Evolutionary conservation across 2,329 filamentous ascomycete species (phyloP), one percentile per base, ranked within the genome.

Genomic region (Microsporum canis): DNA sequence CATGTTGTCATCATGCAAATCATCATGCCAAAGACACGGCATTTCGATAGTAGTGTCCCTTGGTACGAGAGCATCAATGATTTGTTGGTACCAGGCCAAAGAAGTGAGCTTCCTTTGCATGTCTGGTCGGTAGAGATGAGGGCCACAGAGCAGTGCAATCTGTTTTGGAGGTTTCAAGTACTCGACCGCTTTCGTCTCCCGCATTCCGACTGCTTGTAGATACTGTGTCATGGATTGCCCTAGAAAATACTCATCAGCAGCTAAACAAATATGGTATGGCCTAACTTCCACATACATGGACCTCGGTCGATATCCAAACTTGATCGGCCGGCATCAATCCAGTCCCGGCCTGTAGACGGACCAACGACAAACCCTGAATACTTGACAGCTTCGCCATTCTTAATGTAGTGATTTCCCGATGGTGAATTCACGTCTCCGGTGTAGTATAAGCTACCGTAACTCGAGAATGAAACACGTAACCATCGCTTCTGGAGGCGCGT

Each of bases 1-100:
- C 56, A 73, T 63, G 61, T 71, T 71, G 17, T 69, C 67, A 64
- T 66, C 62, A 56, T 71, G 68, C 38, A 71, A 60, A 66, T 71
- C 67, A 14, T 39, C 8, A 41, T 58, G 56, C 68, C 70, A 72
- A 59, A 71, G 65, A 59, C 38, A 63, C 1, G 68, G 66, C 1
- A 36, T 68, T 31, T 36, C 43, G 3, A 60, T 38, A 49, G 63
- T 39, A 45, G 68, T 64, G 17, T 66, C 66, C 2, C 12, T n/a
- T 41, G 69, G 69, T 47, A 69, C 65, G 60, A 70, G 65, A 38
- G 60, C 43, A 59, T 66, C 62, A 27, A 68, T 17, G 29, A 70
- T 60, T 57, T 69, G 60, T 65, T 23, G 63, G 58, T 70, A 70
- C 47, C 63, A 65, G 63, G 61, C 38, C 62, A 71, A 56, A 60